Evolutionary conservation across 345 rosid genomes (phyloP).

Genomic region (Arabidopsis thaliana): DNA sequence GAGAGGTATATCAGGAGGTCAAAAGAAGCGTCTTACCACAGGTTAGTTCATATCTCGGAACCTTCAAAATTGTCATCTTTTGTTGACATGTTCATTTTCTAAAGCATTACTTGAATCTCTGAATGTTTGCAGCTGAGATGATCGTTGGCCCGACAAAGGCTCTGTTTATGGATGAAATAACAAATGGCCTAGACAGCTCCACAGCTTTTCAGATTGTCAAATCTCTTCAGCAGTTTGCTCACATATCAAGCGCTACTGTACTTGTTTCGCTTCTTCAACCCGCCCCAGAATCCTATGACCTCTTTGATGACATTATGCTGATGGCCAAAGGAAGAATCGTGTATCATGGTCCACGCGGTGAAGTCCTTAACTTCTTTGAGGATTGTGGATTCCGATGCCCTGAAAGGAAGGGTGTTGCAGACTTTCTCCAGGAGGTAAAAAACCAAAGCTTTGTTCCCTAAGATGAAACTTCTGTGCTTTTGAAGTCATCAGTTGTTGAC

Average conservation of each 20-base stretch:
- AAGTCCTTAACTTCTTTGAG: constrained; percentile 68
- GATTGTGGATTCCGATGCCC: constrained; percentile 76
- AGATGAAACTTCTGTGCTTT: background rate
- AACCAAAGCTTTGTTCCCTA: background rate
- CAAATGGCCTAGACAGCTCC: constrained; percentile 87
- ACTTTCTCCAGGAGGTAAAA: constrained; percentile 82
- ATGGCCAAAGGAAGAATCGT: constrained; percentile 75
- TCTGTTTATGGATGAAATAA: constrained; percentile 72
- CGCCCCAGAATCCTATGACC: constrained; percentile 76
- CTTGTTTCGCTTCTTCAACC: constrained; percentile 84
- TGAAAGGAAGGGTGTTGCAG: constrained; percentile 82
- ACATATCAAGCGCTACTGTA: constrained; percentile 64
- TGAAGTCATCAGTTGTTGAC: constrained; percentile 24
- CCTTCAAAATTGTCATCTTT: constrained; percentile 15
- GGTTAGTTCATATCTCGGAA: constrained; percentile 46
- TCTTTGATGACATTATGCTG: constrained; percentile 77
- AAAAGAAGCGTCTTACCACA: constrained; percentile 82
- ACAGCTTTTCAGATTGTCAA: constrained; percentile 82
- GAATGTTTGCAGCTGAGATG: constrained; percentile 62
- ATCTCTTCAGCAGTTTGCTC: constrained; percentile 65
- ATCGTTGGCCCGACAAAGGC: constrained; percentile 69
- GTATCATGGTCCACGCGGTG: constrained; percentile 76
- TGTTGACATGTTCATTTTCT: constrained; percentile 20
- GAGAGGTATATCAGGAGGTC: constrained; percentile 87
- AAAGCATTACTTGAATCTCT: constrained; percentile 7